Evolutionary conservation across 225 moss, liverwort and hornwort genomes (phyloP), one percentile per base, ranked within the genome.

Genomic region (Physcomitrium patens): DNA sequence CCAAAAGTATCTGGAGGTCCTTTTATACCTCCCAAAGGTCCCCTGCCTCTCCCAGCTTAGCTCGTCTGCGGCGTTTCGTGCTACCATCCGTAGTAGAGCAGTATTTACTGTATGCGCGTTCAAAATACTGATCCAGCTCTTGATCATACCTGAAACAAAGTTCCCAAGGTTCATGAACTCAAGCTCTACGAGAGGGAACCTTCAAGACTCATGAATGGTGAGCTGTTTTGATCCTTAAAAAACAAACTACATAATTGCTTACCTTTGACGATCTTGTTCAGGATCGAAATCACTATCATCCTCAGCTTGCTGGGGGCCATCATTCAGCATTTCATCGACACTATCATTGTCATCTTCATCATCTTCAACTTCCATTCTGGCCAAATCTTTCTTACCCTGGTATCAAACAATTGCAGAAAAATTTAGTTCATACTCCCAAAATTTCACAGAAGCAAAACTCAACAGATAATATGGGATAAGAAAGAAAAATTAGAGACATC

Each of bases 81-180:
- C 97, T 95, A 23, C 97, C 97, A 70, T 99, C 97, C 68, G 93
- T 99, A 27, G 89, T 82, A 63, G 94, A 86, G 58, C 91, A 85
- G 72, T 89, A 99, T 70, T 90, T 86, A 78, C 89, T 91, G 72
- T 99, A 99, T 13, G 94, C 97, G 75, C 90, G 84, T 81, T 99
- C 97, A 74, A 99, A 84, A 80, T 94, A 92, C 43, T 94, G 88
- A 74, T 99, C 97, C 65, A 99, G 81, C 79, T 93, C 93, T 37
- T 84, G 80, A 74, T 91, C 93, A 70, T 99, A 99, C 72, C 97
- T 99, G 69, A 24, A 62, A 42, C 70, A 73, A 37, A 23, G 17
- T 75, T 57, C 37, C 49, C 76, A n/a, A 61, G 43, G 18, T 9
- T n/a, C 41, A 63, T 78, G 2, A 70, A 41, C 15, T 65, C 1